A percentile compares a stretch with the other conserved stretches of the same genome.
These are phyloP conservation scores for Nyssa sinensis DNA, from an alignment of 148 eudicot species.

Conservation along the genomic window DNA sequence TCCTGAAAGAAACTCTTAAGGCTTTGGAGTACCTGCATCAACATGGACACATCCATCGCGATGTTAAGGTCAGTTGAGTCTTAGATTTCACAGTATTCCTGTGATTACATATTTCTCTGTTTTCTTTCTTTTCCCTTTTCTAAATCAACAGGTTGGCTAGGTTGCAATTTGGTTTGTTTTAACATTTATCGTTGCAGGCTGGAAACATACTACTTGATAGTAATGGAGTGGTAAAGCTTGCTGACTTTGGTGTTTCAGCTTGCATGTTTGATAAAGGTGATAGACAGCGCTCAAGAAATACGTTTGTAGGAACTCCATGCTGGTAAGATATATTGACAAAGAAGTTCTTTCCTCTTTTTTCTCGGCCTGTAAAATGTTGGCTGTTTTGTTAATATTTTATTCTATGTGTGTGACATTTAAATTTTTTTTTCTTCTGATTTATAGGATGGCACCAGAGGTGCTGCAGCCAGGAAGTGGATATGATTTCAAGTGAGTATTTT, in stretches of 20 bases:
- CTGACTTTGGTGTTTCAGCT: slow-evolving; percentile 97
- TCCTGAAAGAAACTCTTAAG: slow-evolving; percentile 90
- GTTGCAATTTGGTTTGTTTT: slow-evolving; percentile 8
- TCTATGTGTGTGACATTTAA: neutral
- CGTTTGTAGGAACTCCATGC: slow-evolving; percentile 99
- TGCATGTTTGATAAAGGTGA: slow-evolving; percentile 97
- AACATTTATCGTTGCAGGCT: slow-evolving; percentile 51
- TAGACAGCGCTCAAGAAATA: slow-evolving; percentile 90
- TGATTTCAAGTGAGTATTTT: slow-evolving; percentile 79
- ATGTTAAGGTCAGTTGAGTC: slow-evolving; percentile 64
- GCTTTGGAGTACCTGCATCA: slow-evolving; percentile 91
- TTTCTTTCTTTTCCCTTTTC: neutral
- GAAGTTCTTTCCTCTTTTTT: neutral
- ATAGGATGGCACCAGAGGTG: slow-evolving; percentile 99
- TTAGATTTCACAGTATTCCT: neutral
- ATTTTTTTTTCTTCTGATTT: neutral
- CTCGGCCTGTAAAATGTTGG: neutral
- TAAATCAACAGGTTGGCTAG: neutral
- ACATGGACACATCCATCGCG: slow-evolving; percentile 98
- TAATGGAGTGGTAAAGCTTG: slow-evolving; percentile 83
- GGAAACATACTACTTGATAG: slow-evolving; percentile 86
- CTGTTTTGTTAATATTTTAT: too few relatives aligned
- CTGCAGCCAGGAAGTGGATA: slow-evolving; percentile 95
- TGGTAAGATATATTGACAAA: slow-evolving; percentile 44
- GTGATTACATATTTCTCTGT: neutral